Base-by-base conservation (phyloP, 2,329 filamentous ascomycete genomes). In the Sporothrix curviconia region DNA sequence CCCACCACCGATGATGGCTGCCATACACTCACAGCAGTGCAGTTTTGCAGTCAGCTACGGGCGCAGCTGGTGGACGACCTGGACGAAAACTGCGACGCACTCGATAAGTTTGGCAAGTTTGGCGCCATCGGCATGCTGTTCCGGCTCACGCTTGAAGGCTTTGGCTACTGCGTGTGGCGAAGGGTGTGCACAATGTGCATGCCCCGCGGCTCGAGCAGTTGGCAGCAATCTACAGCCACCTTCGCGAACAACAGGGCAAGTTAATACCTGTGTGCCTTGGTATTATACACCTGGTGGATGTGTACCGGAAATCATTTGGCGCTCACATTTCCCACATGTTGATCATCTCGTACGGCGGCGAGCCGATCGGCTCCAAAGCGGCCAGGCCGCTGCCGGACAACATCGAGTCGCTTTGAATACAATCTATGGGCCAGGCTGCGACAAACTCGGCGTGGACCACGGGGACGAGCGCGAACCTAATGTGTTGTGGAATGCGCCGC, bases 251-350 rank as follows among this genome's bases (percentile, higher is more conserved):
- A 8, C 58, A 59, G 47, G 58, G 58, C 1, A n/a, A 11, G 24
- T 28, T 56, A 24, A 42, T 59, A 36, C 58, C 54, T 1, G 54
- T 57, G 7, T 50, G 28, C 25, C 49, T 56, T 4, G 57, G 57
- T 15, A 11, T 52, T 3, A 14, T 50, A 4, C 30, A 50, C 22
- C 44, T 52, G 7, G 43, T 19, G 5, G 8, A 30, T 11, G 28
- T n/a, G 12, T 53, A 51, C 34, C 22, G 24, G 1, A 22, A 36
- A 6, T 37, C 17, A 8, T 12, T 15, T 4, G 47, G 54, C 11
- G 47, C 40, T 7, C 39, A 40, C n/a, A 24, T 59, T 28, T 14
- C 50, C 14, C 42, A 59, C 11, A 59, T 59, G 58, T 25, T 57
- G 47, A 15, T 59, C 5, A 11, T 59, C 3, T 50, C 58, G 25